phyloP scores from a whole-genome alignment of 306 rosid genomes.

The Acacia confusa region DNA sequence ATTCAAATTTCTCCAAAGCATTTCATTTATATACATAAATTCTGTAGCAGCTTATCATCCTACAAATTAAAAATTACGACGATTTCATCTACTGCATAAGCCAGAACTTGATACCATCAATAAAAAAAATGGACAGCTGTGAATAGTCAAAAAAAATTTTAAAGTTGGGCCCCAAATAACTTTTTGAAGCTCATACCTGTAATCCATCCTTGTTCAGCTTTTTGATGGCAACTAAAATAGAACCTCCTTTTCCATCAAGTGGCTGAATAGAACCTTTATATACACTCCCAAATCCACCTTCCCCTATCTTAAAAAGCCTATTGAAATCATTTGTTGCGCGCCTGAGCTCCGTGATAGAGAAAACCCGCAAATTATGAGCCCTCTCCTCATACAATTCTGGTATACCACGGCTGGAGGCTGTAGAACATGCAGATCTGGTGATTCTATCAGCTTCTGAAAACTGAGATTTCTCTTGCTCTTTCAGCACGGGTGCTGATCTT shows the following conservation, averaged over 20 bases:
- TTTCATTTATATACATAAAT: not conserved
- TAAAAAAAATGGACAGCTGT: not conserved
- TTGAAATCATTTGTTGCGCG: constrained; percentile 50
- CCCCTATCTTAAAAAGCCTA: constrained; percentile 59
- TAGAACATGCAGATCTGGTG: constrained; percentile 30
- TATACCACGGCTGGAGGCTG: constrained; percentile 50
- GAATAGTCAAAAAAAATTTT: not conserved
- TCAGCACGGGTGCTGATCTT: constrained; percentile 64
- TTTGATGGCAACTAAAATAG: constrained; percentile 53
- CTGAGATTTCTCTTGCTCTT: constrained; percentile 36
- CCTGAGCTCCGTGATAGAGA: constrained; percentile 51
- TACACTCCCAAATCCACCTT: constrained; percentile 74
- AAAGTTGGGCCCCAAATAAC: not conserved
- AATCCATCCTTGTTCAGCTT: constrained; percentile 57
- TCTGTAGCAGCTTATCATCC: not conserved
- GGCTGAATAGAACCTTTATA: constrained; percentile 60
- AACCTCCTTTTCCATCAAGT: constrained; percentile 43
- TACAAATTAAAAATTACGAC: not conserved
- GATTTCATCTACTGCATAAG: not conserved
- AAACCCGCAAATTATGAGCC: constrained; percentile 55
- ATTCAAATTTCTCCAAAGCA: not conserved
- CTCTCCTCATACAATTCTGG: constrained; percentile 60
- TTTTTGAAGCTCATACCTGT: constrained; percentile 47
- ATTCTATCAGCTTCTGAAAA: constrained; percentile 28
- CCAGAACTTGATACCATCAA: not conserved